phyloP scores from a whole-genome alignment of 176 grass and related monocot genomes.

The Cenchrus americanus region DNA sequence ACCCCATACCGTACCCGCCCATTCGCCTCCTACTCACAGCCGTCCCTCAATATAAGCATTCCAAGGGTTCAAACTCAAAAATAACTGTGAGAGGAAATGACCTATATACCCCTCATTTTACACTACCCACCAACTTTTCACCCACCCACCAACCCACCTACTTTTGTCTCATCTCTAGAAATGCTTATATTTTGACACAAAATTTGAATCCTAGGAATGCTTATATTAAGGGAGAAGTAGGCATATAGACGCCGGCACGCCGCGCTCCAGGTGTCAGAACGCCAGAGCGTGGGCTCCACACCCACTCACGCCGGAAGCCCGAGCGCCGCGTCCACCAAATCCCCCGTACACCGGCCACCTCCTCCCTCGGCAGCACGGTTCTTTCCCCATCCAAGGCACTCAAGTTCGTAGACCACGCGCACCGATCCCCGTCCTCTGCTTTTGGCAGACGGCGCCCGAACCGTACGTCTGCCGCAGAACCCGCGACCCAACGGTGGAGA shows the following conservation, averaged over 20 bases:
- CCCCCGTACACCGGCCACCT: neutral
- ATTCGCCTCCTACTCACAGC: neutral
- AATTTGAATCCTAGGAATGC: no score
- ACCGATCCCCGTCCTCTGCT: rapidly evolving
- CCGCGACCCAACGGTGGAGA: neutral
- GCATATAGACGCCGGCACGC: neutral
- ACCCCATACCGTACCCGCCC: neutral
- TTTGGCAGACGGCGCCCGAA: neutral
- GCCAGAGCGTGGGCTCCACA: neutral
- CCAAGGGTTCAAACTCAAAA: no score
- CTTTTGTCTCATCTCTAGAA: no score
- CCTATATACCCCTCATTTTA: no score
- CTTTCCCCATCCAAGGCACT: neutral
- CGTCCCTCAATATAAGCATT: no score
- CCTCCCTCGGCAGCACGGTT: neutral
- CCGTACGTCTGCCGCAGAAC: neutral
- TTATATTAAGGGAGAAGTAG: no score
- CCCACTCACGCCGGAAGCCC: conserved; percentile 21
- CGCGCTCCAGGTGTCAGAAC: conserved; percentile 31
- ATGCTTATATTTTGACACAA: no score
- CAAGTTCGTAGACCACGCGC: neutral
- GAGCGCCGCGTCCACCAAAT: conserved; percentile 14
- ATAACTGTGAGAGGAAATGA: no score
- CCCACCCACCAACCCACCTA: no score
- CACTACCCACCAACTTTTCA: no score